These are phyloP conservation scores for Gaultheria prostrata DNA, from an alignment of 148 eudicot genomes.

Conservation along the genomic window DNA sequence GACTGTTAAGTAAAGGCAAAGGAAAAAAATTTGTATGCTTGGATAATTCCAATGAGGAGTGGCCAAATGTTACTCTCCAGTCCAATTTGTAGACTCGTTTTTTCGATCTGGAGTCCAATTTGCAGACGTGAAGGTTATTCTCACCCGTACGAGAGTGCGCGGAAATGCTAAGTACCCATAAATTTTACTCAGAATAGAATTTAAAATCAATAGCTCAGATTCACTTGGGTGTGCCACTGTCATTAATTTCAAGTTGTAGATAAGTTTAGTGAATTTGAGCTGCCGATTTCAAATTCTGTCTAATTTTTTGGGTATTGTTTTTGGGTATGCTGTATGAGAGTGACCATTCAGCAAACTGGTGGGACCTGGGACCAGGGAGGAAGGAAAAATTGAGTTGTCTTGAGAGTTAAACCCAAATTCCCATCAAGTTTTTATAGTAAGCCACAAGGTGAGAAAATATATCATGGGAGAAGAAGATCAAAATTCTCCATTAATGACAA, in stretches of 20 bases:
- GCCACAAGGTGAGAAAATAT: not conserved
- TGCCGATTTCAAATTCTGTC: too few species aligned
- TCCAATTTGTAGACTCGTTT: not conserved
- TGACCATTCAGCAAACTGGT: not conserved
- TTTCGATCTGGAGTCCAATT: not conserved
- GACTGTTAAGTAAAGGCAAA: conserved; percentile 1
- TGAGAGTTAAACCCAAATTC: not conserved
- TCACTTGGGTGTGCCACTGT: too few species aligned
- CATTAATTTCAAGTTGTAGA: too few species aligned
- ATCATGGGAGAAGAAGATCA: not conserved
- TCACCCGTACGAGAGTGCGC: not conserved
- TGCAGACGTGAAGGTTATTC: not conserved
- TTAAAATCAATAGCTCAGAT: too few species aligned
- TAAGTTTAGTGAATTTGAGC: too few species aligned
- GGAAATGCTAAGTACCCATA: too few species aligned
- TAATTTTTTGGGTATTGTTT: too few species aligned
- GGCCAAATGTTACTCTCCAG: not conserved
- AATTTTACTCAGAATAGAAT: too few species aligned
- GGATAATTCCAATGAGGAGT: not conserved
- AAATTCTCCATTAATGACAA: not conserved
- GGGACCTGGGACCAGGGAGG: too few species aligned
- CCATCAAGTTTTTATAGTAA: not conserved
- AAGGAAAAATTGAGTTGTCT: not conserved
- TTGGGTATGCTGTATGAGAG: not conserved
- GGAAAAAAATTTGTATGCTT: not conserved